These are phyloP conservation scores for Paramecium bursaria DNA, from an alignment of 73 alveolate genomes.

Conservation along the genomic window DNA sequence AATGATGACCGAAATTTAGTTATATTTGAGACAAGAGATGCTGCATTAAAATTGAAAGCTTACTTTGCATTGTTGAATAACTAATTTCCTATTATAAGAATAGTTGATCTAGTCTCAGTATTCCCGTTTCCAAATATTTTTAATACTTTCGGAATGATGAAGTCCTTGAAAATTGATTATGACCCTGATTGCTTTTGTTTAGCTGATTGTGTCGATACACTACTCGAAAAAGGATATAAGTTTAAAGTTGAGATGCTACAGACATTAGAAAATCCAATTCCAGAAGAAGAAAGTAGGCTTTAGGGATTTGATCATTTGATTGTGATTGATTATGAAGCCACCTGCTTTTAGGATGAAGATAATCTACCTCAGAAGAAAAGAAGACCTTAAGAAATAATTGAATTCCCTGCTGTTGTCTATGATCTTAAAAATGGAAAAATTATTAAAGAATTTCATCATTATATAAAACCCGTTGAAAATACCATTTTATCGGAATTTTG, in stretches of 20 bases:
- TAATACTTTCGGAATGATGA: conserved; percentile 13
- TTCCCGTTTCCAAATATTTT: conserved; percentile 7
- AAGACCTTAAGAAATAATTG: conserved; percentile 83
- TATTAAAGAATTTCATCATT: conserved; percentile 74
- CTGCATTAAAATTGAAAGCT: background rate
- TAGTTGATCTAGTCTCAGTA: conserved; percentile 4
- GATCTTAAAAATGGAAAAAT: conserved; percentile 70
- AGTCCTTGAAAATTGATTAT: conserved; percentile 35
- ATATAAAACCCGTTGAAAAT: conserved; percentile 80
- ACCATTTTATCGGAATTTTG: conserved; percentile 85
- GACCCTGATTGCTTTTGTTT: conserved; percentile 37
- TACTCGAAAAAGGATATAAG: conserved; percentile 16
- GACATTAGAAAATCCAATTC: conserved; percentile 32
- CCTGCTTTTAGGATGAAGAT: too few species aligned
- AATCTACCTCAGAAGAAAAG: conserved; percentile 44
- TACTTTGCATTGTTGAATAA: background rate
- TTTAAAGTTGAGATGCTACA: conserved; percentile 11
- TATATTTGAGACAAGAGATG: conserved; percentile 25
- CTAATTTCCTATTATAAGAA: conserved; percentile 3
- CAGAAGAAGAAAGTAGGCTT: conserved; percentile 31
- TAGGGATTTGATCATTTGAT: conserved; percentile 75
- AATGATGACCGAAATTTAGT: background rate
- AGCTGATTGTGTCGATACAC: conserved; percentile 5
- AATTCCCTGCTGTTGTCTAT: conserved; percentile 81
- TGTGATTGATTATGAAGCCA: conserved; percentile 90